Base-by-base conservation (phyloP, 257 asterid species). In the Ilex aquifolium region DNA sequence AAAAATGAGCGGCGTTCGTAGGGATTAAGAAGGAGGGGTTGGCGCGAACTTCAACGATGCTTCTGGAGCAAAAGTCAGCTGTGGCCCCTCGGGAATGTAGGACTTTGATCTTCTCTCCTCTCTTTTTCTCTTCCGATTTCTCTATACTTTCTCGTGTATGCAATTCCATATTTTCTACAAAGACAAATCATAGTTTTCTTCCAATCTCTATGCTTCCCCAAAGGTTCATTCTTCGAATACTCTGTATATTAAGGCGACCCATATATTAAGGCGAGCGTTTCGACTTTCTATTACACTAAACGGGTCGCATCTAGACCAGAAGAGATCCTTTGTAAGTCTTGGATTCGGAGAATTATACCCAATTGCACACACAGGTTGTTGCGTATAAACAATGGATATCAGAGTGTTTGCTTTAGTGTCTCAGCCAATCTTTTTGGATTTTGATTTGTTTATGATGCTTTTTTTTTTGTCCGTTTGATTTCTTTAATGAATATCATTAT, bases 21-120 rank as follows among this genome's bases (percentile, higher is more conserved):
- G 60, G 39, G 60, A 44, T n/a, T 57, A 48, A 16, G 31, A 16
- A 44, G 53, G 16, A 62, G 72, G 55, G 62, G 1, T 49, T 74
- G 85, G 82, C 83, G 88, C 83, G 76, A 81, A 79, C 31, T 74
- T 72, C 65, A 58, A 76, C 66, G 76, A 70, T 55, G 74, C 72
- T 74, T 64, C 72, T 49, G 46, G 65, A 32, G 63, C 57, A 48
- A 46, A 44, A 31, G 72, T 64, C 82, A 66, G 76, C 54, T 56
- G 82, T 71, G 85, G 82, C 77, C 70, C 72, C 74, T 64, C 72
- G 74, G 53, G 61, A 62, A 53, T 56, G 64, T 75, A 58, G 65
- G 53, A 21, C 40, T 39, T 16, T 9, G 56, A 5, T 36, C 10
- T 14, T 60, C 59, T 42, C 13, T 10, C 63, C 40, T 31, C 63